Evolutionary conservation across 2,329 filamentous ascomycete species (phyloP).

Genomic region (Penicillium olsonii): DNA sequence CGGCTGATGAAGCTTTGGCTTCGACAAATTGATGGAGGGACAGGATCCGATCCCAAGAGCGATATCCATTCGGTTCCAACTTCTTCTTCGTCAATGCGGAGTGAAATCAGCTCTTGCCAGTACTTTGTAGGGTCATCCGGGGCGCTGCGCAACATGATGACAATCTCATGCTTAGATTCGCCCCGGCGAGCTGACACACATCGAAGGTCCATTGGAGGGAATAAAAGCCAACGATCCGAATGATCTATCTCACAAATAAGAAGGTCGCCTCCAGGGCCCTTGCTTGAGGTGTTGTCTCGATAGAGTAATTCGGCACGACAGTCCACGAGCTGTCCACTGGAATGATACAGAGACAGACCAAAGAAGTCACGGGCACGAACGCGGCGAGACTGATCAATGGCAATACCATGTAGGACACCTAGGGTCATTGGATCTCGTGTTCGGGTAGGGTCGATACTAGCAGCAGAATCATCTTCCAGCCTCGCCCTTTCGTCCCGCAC

Average conservation of each 20-base stretch:
- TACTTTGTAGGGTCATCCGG: conserved; percentile 58
- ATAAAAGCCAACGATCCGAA: conserved; percentile 77
- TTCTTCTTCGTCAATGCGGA: conserved; percentile 74
- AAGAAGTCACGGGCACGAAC: conserved; percentile 91
- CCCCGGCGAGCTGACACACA: conserved; percentile 79
- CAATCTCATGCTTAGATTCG: conserved; percentile 69
- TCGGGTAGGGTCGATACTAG: conserved; percentile 76
- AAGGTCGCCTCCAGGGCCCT: conserved; percentile 74
- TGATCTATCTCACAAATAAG: conserved; percentile 87
- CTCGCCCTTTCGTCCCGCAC: conserved; percentile 72
- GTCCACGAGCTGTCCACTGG: conserved; percentile 83
- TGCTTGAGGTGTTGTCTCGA: conserved; percentile 73
- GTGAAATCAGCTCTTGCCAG: conserved; percentile 83
- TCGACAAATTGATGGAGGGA: conserved; percentile 60
- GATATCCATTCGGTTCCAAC: conserved; percentile 83
- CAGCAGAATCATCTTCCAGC: conserved; percentile 82
- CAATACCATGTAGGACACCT: conserved; percentile 67
- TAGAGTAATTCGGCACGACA: conserved; percentile 86
- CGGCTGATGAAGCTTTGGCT: conserved; percentile 55
- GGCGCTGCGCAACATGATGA: conserved; percentile 82
- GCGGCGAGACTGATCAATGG: conserved; percentile 74
- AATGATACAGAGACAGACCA: conserved; percentile 79
- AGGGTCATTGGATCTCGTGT: conserved; percentile 78
- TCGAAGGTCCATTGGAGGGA: conserved; percentile 77
- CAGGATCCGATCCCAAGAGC: conserved; percentile 70